Evolutionary conservation across 2,329 filamentous ascomycete species (phyloP), one percentile per base, ranked within the genome.

Genomic region (Nigrospora oryzae): DNA sequence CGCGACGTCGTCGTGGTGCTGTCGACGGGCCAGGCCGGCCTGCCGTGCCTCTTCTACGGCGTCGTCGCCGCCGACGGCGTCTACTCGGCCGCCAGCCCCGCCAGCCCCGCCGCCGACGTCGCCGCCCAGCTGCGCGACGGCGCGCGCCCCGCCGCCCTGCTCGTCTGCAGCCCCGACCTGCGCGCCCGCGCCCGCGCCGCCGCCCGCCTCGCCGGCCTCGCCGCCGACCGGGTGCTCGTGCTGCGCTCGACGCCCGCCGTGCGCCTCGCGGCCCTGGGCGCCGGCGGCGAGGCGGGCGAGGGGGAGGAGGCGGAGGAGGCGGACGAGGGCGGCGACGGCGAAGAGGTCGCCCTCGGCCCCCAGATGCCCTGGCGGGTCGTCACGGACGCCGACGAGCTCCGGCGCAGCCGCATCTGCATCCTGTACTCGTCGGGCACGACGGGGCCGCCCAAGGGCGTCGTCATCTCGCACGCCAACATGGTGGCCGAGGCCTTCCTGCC

Each of bases 401-500:
- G n/a, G n/a, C 12, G 23, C 16, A 42, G 35, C 40, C 15, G 35
- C 11, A 28, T 40, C 30, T 42, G 40, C 17, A 28, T 46, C 16
- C 19, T 46, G 17, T 50, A 42, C 36, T 42, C 41, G 23, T 40
- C 35, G 15, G 48, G 46, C 12, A 50, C 48, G 11, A 48, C 46
- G 12, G 48, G 48, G 11, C 43, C 38, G n/a, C 43, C 46, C 8
- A 48, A 48, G 36, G 48, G 46, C 11, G 43, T 50, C 15, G 41
- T 41, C 30, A 35, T 50, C 2, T 46, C 46, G 14, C 48, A 48
- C 42, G 36, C 40, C 13, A 50, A 48, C 37, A 38, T 50, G 12
- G 43, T 46, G 35, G 46, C 49, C 15, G 38, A 40, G 36, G 23
- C 31, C 30, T 31, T 40, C 17, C 33, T 43, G 33, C 33, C 12